Evolutionary conservation across 139 green algal species (phyloP).

Genomic region (Coccomyxa sp.): DNA sequence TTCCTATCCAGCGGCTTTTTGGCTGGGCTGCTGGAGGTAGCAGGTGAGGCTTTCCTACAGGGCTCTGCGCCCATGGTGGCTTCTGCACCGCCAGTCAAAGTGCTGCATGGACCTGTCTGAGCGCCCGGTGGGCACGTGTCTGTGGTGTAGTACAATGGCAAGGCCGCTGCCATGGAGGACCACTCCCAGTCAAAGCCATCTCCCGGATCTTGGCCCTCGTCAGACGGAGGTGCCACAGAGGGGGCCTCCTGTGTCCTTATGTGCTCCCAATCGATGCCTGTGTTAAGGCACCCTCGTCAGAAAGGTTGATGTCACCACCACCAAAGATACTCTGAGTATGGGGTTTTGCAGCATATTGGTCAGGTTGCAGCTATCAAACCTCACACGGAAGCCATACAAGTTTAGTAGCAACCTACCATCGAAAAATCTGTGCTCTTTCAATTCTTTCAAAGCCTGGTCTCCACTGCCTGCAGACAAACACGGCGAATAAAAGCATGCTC

Average conservation of each 20-base stretch:
- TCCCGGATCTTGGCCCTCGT: background rate
- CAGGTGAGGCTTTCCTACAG: too few species aligned
- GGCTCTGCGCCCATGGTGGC: too few species aligned
- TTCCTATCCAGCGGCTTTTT: too few species aligned
- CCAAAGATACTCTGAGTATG: background rate
- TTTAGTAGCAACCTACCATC: constrained; percentile 4
- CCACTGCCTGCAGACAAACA: constrained; percentile 1
- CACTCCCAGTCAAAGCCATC: constrained; percentile 25
- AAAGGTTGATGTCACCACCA: background rate
- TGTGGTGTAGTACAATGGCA: constrained; percentile 4
- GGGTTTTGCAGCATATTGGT: background rate
- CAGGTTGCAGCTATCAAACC: background rate
- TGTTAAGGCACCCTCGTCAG: background rate
- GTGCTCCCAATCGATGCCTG: constrained; percentile 34
- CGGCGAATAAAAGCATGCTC: background rate
- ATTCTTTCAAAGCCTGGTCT: background rate
- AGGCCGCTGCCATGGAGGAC: constrained; percentile 3
- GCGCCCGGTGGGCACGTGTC: too few species aligned
- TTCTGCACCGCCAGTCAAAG: too few species aligned
- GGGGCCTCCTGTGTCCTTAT: constrained; percentile 14
- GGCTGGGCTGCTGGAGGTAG: too few species aligned
- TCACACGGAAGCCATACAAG: background rate
- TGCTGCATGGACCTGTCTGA: too few species aligned
- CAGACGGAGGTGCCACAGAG: background rate
- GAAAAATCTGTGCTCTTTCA: constrained; percentile 23